phyloP scores from a whole-genome alignment of 345 rosid species.

The Salix brachista region DNA sequence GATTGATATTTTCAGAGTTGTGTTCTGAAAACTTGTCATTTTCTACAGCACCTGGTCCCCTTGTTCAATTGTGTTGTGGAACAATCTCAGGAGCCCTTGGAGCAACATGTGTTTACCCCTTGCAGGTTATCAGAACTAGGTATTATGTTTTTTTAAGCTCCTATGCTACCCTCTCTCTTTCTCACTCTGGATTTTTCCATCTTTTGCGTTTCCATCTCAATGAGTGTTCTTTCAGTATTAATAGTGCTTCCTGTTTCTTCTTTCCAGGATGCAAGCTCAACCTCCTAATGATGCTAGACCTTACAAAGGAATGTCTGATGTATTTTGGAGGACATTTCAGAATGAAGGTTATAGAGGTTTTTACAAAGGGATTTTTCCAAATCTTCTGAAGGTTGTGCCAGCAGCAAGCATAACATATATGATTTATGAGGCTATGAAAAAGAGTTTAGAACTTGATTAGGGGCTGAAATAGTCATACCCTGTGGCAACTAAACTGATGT shows the following conservation, averaged over 20 bases:
- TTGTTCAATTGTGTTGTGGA: conserved; percentile 83
- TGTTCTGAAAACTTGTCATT: neutral
- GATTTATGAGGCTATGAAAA: conserved; percentile 82
- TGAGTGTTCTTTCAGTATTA: neutral
- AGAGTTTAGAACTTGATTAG: conserved; percentile 66
- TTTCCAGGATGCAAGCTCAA: conserved; percentile 87
- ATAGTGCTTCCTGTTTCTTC: neutral
- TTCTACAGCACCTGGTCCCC: conserved; percentile 73
- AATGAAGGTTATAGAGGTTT: conserved; percentile 71
- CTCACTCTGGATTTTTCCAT: neutral
- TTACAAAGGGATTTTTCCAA: conserved; percentile 84
- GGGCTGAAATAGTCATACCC: neutral
- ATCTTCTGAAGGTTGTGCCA: conserved; percentile 64
- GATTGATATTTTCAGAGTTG: neutral
- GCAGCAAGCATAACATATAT: conserved; percentile 51
- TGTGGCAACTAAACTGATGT: conserved; percentile 2
- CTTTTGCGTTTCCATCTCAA: neutral
- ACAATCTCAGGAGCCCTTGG: conserved; percentile 84
- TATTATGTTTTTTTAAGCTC: conserved; percentile 9
- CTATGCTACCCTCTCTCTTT: neutral
- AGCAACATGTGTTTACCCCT: conserved; percentile 92
- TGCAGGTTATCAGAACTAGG: conserved; percentile 95
- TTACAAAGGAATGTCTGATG: conserved; percentile 68
- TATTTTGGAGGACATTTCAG: conserved; percentile 62
- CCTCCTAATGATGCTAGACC: conserved; percentile 39